These are phyloP conservation scores for Picea mariana DNA, from an alignment of 83 land plant genomes.

Conservation along the genomic window DNA sequence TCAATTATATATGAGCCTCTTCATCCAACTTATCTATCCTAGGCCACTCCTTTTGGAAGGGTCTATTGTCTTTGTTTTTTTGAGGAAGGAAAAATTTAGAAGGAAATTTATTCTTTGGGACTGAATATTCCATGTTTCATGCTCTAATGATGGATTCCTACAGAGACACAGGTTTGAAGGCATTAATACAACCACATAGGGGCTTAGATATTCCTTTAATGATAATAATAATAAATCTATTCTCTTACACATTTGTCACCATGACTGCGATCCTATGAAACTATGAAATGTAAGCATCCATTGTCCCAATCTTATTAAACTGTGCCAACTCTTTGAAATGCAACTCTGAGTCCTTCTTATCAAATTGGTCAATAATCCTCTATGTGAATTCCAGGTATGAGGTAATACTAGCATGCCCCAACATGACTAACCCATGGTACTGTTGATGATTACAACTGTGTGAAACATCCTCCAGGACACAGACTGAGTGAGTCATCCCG, in stretches of 20 bases:
- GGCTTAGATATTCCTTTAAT: no score
- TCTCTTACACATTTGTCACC: no score
- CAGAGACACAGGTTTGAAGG: background rate
- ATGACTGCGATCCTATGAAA: background rate
- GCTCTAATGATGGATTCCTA: background rate
- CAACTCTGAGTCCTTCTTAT: background rate
- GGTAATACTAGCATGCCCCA: background rate
- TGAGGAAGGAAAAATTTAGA: background rate
- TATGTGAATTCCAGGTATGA: background rate
- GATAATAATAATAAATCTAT: no score
- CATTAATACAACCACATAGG: background rate
- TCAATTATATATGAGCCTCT: background rate
- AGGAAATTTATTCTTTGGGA: background rate
- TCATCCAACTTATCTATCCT: background rate
- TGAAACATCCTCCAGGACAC: no score
- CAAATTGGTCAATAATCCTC: background rate
- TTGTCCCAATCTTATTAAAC: background rate
- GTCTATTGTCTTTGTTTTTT: no score
- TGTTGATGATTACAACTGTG: no score
- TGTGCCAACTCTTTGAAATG: background rate
- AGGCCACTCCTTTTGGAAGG: background rate
- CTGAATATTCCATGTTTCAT: background rate
- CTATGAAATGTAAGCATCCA: background rate
- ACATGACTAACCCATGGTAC: background rate
- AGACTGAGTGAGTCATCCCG: no score